Percentiles rank a stretch among this genome's conserved stretches.
phyloP scores from a whole-genome alignment of 75 land plant species.

The Isoetes taiwanensis region DNA sequence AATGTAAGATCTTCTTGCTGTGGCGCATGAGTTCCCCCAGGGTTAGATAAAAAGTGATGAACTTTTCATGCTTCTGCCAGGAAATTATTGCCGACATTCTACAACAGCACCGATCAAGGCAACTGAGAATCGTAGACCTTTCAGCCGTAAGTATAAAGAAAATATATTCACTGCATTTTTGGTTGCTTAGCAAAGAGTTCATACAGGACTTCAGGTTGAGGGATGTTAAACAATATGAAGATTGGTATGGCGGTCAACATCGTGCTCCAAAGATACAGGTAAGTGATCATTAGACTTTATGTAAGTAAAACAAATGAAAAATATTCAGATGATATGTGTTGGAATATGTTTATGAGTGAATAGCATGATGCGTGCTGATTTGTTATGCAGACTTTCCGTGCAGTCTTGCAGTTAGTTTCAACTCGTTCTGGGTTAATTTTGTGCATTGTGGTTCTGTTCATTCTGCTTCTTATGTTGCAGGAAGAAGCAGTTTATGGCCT shows the following conservation, averaged over 20 bases:
- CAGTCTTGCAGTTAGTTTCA: neutral
- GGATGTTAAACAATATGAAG: constrained; percentile 54
- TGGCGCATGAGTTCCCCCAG: too few species aligned
- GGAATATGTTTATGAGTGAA: too few species aligned
- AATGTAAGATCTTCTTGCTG: too few species aligned
- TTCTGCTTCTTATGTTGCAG: constrained; percentile 23
- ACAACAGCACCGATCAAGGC: too few species aligned
- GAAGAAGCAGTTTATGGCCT: constrained; percentile 91
- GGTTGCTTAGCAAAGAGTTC: neutral
- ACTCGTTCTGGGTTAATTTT: neutral
- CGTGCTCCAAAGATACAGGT: constrained; percentile 86
- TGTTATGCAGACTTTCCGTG: too few species aligned
- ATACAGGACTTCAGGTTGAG: constrained; percentile 82
- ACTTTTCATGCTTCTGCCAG: constrained; percentile 9
- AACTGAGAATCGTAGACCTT: constrained; percentile 74
- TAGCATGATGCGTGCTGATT: too few species aligned
- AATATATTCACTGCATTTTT: neutral
- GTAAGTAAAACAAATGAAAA: too few species aligned
- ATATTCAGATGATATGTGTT: neutral
- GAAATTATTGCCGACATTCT: constrained; percentile 51
- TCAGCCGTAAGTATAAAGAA: constrained; percentile 57
- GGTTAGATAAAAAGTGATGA: too few species aligned
- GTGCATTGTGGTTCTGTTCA: neutral
- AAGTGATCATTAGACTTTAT: neutral
- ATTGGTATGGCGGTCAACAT: constrained; percentile 90